Percentiles rank a stretch among this genome's conserved stretches.
Conservation (phyloP, 306 rosid genomes). For the Rubus parviflorus region DNA sequence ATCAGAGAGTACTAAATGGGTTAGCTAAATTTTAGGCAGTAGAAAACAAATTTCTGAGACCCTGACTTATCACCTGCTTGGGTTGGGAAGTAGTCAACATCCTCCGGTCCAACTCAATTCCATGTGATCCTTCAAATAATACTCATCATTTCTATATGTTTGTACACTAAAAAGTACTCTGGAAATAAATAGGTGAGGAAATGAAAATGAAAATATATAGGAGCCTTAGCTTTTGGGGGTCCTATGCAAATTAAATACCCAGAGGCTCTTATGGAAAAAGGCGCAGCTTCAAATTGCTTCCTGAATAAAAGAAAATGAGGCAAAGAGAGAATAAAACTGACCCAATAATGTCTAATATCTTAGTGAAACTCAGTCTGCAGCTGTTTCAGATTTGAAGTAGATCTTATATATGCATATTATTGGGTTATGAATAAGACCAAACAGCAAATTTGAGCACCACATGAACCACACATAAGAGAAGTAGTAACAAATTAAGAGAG, state of each 20-base stretch:
- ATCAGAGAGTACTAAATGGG: not conserved
- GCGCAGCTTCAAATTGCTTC: not conserved
- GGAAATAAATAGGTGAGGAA: not conserved
- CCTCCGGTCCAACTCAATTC: not conserved
- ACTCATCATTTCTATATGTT: not conserved
- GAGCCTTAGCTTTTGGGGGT: not conserved
- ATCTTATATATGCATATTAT: too few relatives aligned
- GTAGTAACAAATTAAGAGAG: not conserved
- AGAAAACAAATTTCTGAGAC: slow-evolving; percentile 2
- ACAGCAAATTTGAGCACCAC: not conserved
- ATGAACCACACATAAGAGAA: not conserved
- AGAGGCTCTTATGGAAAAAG: not conserved
- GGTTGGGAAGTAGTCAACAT: not conserved
- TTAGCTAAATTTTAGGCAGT: not conserved
- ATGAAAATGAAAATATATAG: not conserved
- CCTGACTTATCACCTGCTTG: slow-evolving; percentile 1
- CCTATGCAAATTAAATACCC: not conserved
- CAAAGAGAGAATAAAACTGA: not conserved
- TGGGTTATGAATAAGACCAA: not conserved
- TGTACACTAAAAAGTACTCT: not conserved
- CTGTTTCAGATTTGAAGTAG: not conserved
- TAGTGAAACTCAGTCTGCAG: not conserved
- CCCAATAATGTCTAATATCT: not conserved
- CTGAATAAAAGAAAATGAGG: not conserved
- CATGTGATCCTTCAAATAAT: slow-evolving; percentile 2